Percentiles rank a stretch among this genome's conserved stretches.
These are phyloP conservation scores for Buxus sempervirens DNA, from an alignment of 164 flowering plant species.

Conservation along the genomic window DNA sequence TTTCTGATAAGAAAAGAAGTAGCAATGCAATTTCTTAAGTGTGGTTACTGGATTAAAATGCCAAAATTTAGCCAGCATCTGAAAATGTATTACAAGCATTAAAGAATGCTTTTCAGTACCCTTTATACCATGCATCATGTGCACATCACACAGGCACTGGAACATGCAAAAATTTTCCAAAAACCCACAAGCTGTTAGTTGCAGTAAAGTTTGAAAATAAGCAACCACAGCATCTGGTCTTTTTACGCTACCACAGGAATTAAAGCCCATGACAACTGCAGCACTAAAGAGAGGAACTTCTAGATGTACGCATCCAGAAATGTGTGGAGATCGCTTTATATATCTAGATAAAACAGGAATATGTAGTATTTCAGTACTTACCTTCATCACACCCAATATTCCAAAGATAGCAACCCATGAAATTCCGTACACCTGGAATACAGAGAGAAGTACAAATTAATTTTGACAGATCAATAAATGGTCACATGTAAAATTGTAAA, in stretches of 20 bases:
- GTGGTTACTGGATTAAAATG: neutral
- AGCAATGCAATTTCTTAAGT: too few species aligned
- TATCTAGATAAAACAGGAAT: neutral
- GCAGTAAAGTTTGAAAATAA: neutral
- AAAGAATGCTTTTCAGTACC: too few species aligned
- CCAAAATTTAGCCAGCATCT: neutral
- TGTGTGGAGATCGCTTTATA: neutral
- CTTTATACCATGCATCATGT: neutral
- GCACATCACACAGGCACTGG: neutral
- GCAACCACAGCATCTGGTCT: too few species aligned
- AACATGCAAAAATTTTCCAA: neutral
- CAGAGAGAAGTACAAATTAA: neutral
- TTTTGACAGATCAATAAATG: neutral
- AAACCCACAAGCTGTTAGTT: neutral
- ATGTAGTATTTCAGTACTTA: conserved; percentile 17
- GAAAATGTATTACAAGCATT: neutral
- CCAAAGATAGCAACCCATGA: conserved; percentile 86
- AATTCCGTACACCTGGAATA: conserved; percentile 73
- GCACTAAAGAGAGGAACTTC: neutral
- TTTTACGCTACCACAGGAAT: neutral
- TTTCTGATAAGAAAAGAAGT: neutral
- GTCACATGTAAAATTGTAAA: neutral
- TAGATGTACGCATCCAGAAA: neutral
- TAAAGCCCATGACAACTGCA: neutral
- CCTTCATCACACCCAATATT: conserved; percentile 89